phyloP scores from a whole-genome alignment of 2,329 filamentous ascomycete species.

The Colletotrichum plurivorum region DNA sequence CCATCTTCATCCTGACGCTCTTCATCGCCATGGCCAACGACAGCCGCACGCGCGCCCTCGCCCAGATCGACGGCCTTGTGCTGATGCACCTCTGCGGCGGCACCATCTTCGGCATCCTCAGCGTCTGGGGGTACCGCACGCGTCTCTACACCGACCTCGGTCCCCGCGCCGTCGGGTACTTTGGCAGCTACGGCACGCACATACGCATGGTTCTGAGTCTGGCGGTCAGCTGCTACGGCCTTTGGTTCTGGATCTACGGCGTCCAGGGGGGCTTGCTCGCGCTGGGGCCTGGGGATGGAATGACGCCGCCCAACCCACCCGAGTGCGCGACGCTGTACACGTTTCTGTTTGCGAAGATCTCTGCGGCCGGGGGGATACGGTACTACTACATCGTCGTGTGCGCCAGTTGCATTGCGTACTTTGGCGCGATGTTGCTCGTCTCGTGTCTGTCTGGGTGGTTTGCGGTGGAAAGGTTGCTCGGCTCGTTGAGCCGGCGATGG shows the following conservation, averaged over 20 bases:
- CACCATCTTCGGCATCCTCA: slow-evolving; percentile 47
- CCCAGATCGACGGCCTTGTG: slow-evolving; percentile 45
- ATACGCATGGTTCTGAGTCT: slow-evolving; percentile 43
- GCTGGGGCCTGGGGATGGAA: slow-evolving; percentile 38
- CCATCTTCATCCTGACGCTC: slow-evolving; percentile 49
- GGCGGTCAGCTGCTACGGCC: slow-evolving; percentile 44
- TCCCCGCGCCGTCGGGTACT: slow-evolving; percentile 41
- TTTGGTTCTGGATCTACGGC: slow-evolving; percentile 48
- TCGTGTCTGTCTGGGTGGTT: slow-evolving; percentile 41
- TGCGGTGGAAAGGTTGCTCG: slow-evolving; percentile 27
- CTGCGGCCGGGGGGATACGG: slow-evolving; percentile 42
- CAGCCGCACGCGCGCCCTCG: slow-evolving; percentile 36
- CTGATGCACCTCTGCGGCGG: slow-evolving; percentile 49
- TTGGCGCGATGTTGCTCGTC: slow-evolving; percentile 42
- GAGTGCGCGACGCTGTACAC: slow-evolving; percentile 43
- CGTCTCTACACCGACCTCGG: slow-evolving; percentile 42
- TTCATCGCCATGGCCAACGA: slow-evolving; percentile 46
- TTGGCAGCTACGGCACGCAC: slow-evolving; percentile 46
- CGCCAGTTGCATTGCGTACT: slow-evolving; percentile 42
- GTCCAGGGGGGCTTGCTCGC: slow-evolving; percentile 33
- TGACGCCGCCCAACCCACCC: slow-evolving; percentile 35
- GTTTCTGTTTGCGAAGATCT: slow-evolving; percentile 46
- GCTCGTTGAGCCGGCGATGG: slow-evolving; percentile 20
- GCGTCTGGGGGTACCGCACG: slow-evolving; percentile 49
- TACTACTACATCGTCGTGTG: slow-evolving; percentile 44